Base-by-base conservation (phyloP, 805 yeast species). In the Metschnikowia vanudenii region DNA sequence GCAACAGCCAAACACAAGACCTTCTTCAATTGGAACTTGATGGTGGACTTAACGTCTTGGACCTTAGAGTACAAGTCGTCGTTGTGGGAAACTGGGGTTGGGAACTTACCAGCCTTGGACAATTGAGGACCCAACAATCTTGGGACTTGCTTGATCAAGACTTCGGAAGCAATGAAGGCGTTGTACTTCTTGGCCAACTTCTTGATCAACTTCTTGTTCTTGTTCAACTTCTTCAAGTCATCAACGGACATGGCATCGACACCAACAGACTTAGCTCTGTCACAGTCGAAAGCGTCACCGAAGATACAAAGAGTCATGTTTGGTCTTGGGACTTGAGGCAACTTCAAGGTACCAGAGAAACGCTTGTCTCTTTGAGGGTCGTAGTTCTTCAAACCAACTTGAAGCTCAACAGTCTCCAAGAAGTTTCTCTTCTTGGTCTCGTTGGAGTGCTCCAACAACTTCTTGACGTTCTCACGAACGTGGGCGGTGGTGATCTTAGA, bases 301-400 rank as follows among this genome's bases (percentile, higher is more conserved):
- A 94, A 94, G 75, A 94, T 90, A 81, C 99, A 94, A 82, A 94
- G 78, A 79, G 98, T 88, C 98, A 94, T 89, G 96, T 94, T 94
- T 81, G 99, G 99, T 85, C 99, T 95, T 82, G 99, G 99, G 63
- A 95, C 96, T 73, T 84, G 85, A 73, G 99, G 99, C 68, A 94
- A 83, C 81, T 85, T 94, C 80, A 94, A 85, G 73, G 98, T 72
- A 81, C 99, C 99, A 75, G 98, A 92, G 97, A 94, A 94, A 90
- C 99, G 98, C 91, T 94, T 94, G 81, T 94, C 99, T 88, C 99
- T 91, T 84, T 94, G 99, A 74, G 99, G 98, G 77, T 94, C 99
- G 80, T 94, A 94, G 96, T 94, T 94, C 91, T 94, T 94, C 68
- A 94, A 85, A 78, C 99, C 99, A 72, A 94, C 96, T 82, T 94